Conservation (phyloP, 192 early-diverging fungal species). For the Rhizophagus prolifer region DNA sequence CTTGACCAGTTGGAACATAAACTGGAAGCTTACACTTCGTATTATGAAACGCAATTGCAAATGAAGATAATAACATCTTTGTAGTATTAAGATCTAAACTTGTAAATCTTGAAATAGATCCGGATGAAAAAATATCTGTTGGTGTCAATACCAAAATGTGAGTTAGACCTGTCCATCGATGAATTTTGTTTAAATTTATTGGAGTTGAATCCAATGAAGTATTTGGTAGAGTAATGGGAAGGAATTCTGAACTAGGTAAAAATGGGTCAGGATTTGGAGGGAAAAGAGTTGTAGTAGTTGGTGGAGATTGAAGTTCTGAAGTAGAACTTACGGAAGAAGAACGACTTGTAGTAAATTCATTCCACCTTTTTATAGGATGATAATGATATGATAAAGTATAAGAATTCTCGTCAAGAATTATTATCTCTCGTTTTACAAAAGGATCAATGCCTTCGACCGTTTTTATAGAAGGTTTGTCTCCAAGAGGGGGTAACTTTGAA, state of each 20-base stretch:
- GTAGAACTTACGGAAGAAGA: constrained; percentile 35
- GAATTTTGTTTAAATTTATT: constrained; percentile 55
- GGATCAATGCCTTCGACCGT: neutral
- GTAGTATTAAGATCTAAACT: constrained; percentile 61
- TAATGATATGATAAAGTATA: constrained; percentile 44
- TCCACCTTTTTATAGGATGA: constrained; percentile 36
- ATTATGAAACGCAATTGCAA: constrained; percentile 67
- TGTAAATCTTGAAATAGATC: constrained; percentile 36
- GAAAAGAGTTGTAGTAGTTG: neutral
- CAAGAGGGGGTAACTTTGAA: constrained; percentile 33
- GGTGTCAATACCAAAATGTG: constrained; percentile 55
- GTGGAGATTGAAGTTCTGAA: constrained; percentile 27
- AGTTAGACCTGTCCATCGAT: constrained; percentile 66
- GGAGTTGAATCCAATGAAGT: neutral
- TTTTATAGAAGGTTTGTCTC: constrained; percentile 5
- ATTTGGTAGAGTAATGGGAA: constrained; percentile 31
- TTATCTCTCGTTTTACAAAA: constrained; percentile 29
- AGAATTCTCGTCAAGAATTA: constrained; percentile 37
- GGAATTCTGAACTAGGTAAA: constrained; percentile 44
- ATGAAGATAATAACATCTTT: constrained; percentile 63
- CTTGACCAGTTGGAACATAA: constrained; percentile 54
- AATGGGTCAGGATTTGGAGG: constrained; percentile 32
- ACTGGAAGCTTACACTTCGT: constrained; percentile 63
- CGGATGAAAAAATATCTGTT: constrained; percentile 25
- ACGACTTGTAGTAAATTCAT: constrained; percentile 40